Evolutionary conservation across 192 early-diverging fungal genomes (phyloP).

Genomic region (Podochytrium sp.): DNA sequence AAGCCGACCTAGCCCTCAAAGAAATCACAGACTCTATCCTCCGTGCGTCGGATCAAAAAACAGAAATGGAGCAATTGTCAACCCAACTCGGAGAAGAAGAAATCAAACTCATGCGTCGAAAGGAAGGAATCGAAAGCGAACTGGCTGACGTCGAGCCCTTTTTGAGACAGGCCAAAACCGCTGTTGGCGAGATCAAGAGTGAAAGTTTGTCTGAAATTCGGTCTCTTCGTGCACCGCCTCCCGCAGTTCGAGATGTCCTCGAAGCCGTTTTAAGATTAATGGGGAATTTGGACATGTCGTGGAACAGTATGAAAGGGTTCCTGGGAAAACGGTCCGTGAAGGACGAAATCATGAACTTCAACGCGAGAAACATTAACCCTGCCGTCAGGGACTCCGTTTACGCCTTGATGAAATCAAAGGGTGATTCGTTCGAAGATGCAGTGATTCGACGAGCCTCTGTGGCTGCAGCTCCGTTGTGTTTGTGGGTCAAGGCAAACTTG

Average conservation of each 20-base stretch:
- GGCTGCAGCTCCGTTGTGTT: conserved; percentile 62
- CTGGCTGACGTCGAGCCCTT: conserved; percentile 63
- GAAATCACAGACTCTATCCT: conserved; percentile 70
- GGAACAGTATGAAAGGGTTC: conserved; percentile 73
- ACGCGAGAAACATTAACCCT: conserved; percentile 54
- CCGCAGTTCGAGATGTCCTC: conserved; percentile 65
- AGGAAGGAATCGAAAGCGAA: conserved; percentile 59
- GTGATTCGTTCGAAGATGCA: conserved; percentile 64
- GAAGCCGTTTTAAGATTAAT: conserved; percentile 65
- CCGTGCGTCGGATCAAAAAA: conserved; percentile 62
- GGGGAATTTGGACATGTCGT: conserved; percentile 68
- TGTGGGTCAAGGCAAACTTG: conserved; percentile 69
- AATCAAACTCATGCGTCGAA: conserved; percentile 45
- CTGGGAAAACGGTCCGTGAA: conserved; percentile 65
- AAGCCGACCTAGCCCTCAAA: conserved; percentile 60
- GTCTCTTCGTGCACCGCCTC: conserved; percentile 64
- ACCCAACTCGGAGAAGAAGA: conserved; percentile 58
- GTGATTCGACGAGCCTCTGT: conserved; percentile 56
- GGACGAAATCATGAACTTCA: conserved; percentile 70
- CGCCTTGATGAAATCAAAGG: conserved; percentile 55
- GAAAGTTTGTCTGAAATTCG: conserved; percentile 64
- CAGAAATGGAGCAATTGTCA: conserved; percentile 60
- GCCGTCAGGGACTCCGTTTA: conserved; percentile 53
- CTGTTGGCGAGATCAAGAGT: conserved; percentile 63
- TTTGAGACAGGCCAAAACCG: conserved; percentile 50